Conservation (phyloP, 371 early-diverging fungal genomes). For the Sanchytrium tribonematis region DNA sequence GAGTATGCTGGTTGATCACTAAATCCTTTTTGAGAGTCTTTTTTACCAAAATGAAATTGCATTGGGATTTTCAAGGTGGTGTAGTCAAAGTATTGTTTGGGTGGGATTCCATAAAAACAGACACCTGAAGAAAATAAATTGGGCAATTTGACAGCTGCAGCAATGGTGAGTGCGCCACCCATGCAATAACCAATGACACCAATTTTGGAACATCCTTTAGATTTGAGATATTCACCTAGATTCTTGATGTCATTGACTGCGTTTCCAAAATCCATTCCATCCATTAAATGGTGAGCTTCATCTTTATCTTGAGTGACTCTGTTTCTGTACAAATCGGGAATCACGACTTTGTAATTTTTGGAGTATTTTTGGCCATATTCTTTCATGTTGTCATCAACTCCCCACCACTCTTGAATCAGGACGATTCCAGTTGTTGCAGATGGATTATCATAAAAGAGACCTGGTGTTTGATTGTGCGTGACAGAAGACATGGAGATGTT, state of each 20-base stretch:
- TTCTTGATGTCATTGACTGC: conserved; percentile 16
- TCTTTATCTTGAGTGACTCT: conserved; percentile 11
- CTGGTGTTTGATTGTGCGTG: background rate
- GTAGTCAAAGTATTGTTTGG: conserved; percentile 14
- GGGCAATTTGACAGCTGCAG: conserved; percentile 13
- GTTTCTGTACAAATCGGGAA: conserved; percentile 14
- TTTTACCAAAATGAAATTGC: conserved; percentile 22
- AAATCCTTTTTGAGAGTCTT: conserved; percentile 17
- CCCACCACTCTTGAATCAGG: conserved; percentile 12
- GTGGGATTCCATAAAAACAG: conserved; percentile 24
- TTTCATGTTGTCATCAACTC: conserved; percentile 9
- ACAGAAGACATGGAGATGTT: no score
- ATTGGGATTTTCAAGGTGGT: conserved; percentile 16
- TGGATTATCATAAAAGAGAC: background rate
- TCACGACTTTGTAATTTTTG: conserved; percentile 3
- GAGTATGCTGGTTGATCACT: conserved; percentile 11
- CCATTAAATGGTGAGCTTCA: conserved; percentile 27
- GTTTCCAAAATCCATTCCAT: conserved; percentile 18
- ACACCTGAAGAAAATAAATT: conserved; percentile 14
- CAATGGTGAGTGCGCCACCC: conserved; percentile 24
- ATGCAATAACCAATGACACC: conserved; percentile 20
- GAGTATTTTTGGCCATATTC: conserved; percentile 7
- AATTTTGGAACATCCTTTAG: conserved; percentile 11
- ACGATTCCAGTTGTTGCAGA: conserved; percentile 1
- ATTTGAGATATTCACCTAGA: conserved; percentile 9